These are phyloP conservation scores for Thalassiosira profunda DNA, from an alignment of 108 stramenopile genomes.

Conservation along the genomic window DNA sequence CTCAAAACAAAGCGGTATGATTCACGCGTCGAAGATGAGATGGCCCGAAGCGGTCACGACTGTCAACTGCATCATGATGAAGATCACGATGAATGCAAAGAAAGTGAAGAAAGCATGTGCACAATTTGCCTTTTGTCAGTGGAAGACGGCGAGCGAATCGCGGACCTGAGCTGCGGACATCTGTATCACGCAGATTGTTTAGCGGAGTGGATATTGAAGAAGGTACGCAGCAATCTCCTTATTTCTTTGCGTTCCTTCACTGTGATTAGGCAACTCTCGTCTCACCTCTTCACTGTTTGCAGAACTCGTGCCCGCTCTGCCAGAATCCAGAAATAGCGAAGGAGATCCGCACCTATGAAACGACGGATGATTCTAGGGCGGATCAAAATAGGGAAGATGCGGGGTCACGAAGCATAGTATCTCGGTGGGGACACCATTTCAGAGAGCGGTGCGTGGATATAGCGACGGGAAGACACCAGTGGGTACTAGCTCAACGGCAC, in stretches of 20 bases:
- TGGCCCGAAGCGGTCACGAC: neutral
- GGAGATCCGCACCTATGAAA: conserved; percentile 17
- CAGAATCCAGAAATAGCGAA: conserved; percentile 16
- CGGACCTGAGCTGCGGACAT: conserved; percentile 14
- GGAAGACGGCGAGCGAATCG: conserved; percentile 10
- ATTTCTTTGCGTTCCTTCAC: neutral
- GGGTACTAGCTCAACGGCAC: too few relatives aligned
- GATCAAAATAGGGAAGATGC: too few relatives aligned
- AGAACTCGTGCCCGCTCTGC: conserved; percentile 21
- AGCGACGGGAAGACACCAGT: too few relatives aligned
- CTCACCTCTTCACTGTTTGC: neutral
- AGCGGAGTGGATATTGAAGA: conserved; percentile 18
- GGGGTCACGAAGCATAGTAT: too few relatives aligned
- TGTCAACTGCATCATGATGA: too few relatives aligned
- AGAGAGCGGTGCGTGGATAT: too few relatives aligned
- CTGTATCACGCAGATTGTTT: conserved; percentile 9
- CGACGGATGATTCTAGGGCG: too few relatives aligned
- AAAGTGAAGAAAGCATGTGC: neutral
- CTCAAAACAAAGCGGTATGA: conserved; percentile 17
- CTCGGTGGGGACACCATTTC: too few relatives aligned
- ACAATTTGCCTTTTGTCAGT: conserved; percentile 14
- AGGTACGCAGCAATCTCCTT: neutral
- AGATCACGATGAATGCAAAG: neutral
- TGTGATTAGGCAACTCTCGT: neutral
- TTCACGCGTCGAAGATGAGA: neutral